Conservation (phyloP, 768 basidiomycete species). For the Phylloporus sp. region DNA sequence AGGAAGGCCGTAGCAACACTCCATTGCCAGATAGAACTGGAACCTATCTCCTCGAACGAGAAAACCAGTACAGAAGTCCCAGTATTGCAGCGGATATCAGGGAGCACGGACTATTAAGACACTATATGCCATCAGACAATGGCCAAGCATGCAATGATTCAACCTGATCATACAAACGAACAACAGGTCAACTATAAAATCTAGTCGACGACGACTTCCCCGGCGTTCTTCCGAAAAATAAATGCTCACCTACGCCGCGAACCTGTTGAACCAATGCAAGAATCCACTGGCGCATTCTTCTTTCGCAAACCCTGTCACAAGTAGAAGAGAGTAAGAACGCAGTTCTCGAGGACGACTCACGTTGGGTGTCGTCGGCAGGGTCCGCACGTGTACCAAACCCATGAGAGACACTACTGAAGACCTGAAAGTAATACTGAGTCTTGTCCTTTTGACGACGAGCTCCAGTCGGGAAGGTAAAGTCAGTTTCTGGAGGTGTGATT, state of each 20-base stretch:
- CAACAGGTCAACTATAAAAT: slow-evolving; percentile 11
- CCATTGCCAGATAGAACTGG: too few relatives aligned
- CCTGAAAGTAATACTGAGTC: slow-evolving; percentile 52
- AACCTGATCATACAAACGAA: too few relatives aligned
- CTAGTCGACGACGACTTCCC: background rate
- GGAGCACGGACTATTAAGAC: too few relatives aligned
- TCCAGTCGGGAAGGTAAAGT: slow-evolving; percentile 49
- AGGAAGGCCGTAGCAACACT: too few relatives aligned
- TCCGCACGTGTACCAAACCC: slow-evolving; percentile 35
- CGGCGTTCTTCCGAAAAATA: background rate
- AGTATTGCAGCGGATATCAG: too few relatives aligned
- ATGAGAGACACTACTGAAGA: slow-evolving; percentile 46
- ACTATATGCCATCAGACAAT: too few relatives aligned
- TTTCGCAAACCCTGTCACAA: slow-evolving; percentile 54
- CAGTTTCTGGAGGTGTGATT: slow-evolving; percentile 39
- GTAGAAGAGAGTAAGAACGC: too few relatives aligned
- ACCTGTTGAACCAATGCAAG: slow-evolving; percentile 50
- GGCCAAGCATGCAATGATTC: too few relatives aligned
- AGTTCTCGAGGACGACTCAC: slow-evolving; percentile 14
- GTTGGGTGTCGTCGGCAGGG: slow-evolving; percentile 22
- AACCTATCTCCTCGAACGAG: too few relatives aligned
- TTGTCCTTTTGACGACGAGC: slow-evolving; percentile 48
- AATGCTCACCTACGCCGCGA: slow-evolving; percentile 21
- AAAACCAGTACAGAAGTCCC: too few relatives aligned
- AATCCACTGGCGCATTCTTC: slow-evolving; percentile 54